These are phyloP conservation scores for Eimeria tenella DNA, from an alignment of 169 alveolate species.

Conservation along the genomic window DNA sequence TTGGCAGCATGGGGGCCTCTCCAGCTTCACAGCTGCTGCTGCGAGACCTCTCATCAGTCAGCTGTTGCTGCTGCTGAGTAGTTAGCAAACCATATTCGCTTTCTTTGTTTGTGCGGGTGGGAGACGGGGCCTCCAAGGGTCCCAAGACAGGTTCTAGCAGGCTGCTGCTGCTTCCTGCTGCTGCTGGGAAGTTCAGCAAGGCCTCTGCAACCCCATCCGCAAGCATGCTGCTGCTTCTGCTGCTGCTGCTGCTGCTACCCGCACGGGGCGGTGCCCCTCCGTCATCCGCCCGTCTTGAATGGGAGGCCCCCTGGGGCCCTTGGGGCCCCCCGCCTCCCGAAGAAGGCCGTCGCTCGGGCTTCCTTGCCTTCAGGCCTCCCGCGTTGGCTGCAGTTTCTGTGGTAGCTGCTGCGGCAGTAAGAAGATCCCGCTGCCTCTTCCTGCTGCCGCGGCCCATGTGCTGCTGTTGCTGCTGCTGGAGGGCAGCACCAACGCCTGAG, in stretches of 20 bases:
- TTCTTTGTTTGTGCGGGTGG: neutral
- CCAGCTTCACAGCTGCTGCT: neutral
- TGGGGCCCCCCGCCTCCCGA: neutral
- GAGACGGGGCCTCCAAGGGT: neutral
- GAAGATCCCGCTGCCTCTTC: conserved; percentile 34
- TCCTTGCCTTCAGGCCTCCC: conserved; percentile 8
- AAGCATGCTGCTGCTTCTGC: conserved; percentile 30
- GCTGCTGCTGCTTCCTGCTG: conserved; percentile 17
- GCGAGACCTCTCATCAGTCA: neutral
- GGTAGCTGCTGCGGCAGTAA: conserved; percentile 6
- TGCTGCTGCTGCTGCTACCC: conserved; percentile 48
- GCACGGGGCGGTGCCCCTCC: neutral
- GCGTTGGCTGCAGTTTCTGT: neutral
- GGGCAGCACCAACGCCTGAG: neutral
- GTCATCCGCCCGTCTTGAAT: neutral
- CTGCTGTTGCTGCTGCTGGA: neutral
- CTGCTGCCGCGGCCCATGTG: conserved; percentile 7
- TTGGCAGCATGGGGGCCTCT: neutral
- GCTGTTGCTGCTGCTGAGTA: conserved; percentile 12
- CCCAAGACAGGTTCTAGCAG: conserved; percentile 4
- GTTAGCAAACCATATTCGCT: neutral
- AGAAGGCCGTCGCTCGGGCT: conserved; percentile 11
- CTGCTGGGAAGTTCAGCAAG: conserved; percentile 5
- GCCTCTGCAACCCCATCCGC: conserved; percentile 9
- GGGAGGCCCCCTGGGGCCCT: neutral